phyloP scores from a whole-genome alignment of 805 yeast species.

The Maudiozyma bulderi region DNA sequence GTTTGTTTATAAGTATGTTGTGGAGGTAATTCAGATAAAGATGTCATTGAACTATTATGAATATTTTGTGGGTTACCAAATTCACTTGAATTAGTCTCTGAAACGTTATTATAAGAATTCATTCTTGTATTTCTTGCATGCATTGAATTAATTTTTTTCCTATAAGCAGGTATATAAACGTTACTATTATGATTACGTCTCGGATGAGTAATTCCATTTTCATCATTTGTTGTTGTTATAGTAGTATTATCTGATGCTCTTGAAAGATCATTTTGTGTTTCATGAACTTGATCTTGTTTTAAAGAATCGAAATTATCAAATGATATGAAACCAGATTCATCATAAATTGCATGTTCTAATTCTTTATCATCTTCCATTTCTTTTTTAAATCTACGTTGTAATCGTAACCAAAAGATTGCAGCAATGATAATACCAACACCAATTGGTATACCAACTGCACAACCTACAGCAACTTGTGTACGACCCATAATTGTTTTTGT shows the following conservation, averaged over 20 bases:
- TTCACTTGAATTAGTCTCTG: neutral
- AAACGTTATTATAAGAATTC: neutral
- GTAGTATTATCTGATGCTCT: neutral
- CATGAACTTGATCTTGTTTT: neutral
- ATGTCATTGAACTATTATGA: neutral
- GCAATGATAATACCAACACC: slow-evolving; percentile 33
- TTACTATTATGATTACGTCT: slow-evolving; percentile 2
- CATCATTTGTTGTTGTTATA: neutral
- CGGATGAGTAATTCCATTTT: neutral
- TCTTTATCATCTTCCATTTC: slow-evolving; percentile 33
- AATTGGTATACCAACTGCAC: slow-evolving; percentile 45
- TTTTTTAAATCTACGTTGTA: slow-evolving; percentile 30
- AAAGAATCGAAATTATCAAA: slow-evolving; percentile 14
- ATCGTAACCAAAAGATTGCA: slow-evolving; percentile 31
- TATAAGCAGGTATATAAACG: slow-evolving; percentile 32
- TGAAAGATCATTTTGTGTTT: neutral
- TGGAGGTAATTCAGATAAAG: neutral
- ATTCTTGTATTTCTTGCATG: neutral
- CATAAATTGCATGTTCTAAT: slow-evolving; percentile 22
- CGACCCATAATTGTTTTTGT: slow-evolving; percentile 2
- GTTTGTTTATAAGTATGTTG: slow-evolving; percentile 1
- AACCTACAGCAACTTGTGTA: slow-evolving; percentile 37
- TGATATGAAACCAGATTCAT: slow-evolving; percentile 30
- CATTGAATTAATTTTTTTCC: slow-evolving; percentile 25
- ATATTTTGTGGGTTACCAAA: neutral